These are phyloP conservation scores for Pythium guiyangense DNA, from an alignment of 352 stramenopile genomes.

Conservation along the genomic window DNA sequence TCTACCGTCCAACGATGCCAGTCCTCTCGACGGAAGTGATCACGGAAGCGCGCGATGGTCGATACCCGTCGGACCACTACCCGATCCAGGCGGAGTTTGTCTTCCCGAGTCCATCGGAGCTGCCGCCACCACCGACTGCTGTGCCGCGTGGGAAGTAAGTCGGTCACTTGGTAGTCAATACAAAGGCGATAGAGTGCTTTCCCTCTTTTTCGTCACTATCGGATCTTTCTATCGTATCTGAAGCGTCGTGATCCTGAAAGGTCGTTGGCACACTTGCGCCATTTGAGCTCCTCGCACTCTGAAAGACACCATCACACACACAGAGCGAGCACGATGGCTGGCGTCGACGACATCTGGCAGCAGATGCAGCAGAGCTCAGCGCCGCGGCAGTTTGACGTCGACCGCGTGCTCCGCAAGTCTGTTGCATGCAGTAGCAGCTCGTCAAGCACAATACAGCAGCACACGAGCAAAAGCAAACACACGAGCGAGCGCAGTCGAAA, in stretches of 20 bases:
- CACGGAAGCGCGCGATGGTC: slow-evolving; percentile 72
- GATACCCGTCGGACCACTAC: slow-evolving; percentile 86
- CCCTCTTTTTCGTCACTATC: not conserved
- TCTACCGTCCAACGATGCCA: slow-evolving; percentile 73
- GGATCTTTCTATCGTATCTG: not conserved
- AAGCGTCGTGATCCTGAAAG: not conserved
- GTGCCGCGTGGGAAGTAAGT: not conserved
- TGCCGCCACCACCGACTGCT: slow-evolving; percentile 30
- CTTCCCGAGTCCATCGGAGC: slow-evolving; percentile 54
- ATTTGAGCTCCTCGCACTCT: not conserved
- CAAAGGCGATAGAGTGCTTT: not conserved
- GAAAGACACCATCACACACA: too few relatives aligned
- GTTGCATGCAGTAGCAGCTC: slow-evolving; percentile 15
- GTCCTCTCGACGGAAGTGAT: slow-evolving; percentile 80
- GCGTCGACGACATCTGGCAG: slow-evolving; percentile 42
- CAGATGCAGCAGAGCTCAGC: slow-evolving; percentile 31
- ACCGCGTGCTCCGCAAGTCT: slow-evolving; percentile 36
- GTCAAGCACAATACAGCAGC: not conserved
- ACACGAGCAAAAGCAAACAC: not conserved
- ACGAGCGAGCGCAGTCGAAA: not conserved
- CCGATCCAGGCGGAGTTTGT: slow-evolving; percentile 79
- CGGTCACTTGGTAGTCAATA: not conserved
- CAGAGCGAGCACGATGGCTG: slow-evolving; percentile 13
- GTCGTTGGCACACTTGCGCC: not conserved
- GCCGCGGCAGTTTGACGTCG: slow-evolving; percentile 19